phyloP scores from a whole-genome alignment of 805 yeast genomes.

The Candida xiaguanensis region DNA sequence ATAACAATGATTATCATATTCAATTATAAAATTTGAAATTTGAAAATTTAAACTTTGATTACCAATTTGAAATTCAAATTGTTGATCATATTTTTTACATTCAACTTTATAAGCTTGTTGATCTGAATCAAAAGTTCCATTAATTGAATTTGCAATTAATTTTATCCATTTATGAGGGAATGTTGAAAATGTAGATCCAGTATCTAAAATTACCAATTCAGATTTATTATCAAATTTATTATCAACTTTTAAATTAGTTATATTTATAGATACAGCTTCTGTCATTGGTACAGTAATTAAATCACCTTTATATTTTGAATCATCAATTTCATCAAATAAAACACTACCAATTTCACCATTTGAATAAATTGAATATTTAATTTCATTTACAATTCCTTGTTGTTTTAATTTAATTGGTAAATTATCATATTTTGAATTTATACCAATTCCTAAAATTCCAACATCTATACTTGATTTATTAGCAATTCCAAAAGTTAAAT shows the following conservation, averaged over 20 bases:
- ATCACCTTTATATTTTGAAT: slow-evolving; percentile 22
- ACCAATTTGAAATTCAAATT: slow-evolving; percentile 1
- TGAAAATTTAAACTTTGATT: slow-evolving; percentile 1
- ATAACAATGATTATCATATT: slow-evolving; percentile 4
- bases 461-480: slow-evolving; percentile 12
- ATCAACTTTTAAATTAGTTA: neutral
- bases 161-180: slow-evolving; percentile 36
- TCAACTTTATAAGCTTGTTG: slow-evolving; percentile 44
- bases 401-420: slow-evolving; percentile 28
- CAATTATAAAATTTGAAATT: neutral
- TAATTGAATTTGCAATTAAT: slow-evolving; percentile 29
- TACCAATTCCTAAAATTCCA: slow-evolving; percentile 26
- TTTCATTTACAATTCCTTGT: slow-evolving; percentile 29
- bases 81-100: slow-evolving; percentile 27
- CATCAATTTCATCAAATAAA: slow-evolving; percentile 27
- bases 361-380: slow-evolving; percentile 31
- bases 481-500: slow-evolving; percentile 14
- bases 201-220: slow-evolving; percentile 23
- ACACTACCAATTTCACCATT: slow-evolving; percentile 19
- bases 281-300: slow-evolving; percentile 17
- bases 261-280: neutral
- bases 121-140: slow-evolving; percentile 38
- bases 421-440: slow-evolving; percentile 21
- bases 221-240: neutral
- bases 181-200: slow-evolving; percentile 36